A percentile compares a stretch with the other conserved stretches of the same genome.
Conservation (phyloP, 805 yeast genomes). For the Candida corydali region DNA sequence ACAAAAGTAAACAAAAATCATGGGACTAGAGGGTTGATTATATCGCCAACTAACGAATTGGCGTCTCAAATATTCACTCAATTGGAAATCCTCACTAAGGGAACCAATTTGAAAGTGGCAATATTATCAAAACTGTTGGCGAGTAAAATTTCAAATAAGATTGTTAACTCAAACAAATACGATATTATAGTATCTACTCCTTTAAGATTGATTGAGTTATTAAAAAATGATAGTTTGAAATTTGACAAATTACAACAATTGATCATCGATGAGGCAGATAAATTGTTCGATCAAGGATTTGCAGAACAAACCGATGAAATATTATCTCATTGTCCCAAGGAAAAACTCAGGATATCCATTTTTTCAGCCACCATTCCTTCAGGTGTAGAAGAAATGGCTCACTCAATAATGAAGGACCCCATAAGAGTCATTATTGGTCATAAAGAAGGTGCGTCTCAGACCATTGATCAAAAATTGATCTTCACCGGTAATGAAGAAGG, state of each 20-base stretch:
- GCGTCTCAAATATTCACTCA: slow-evolving; percentile 81
- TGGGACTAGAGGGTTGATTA: slow-evolving; percentile 70
- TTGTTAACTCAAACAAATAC: slow-evolving; percentile 56
- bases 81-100: slow-evolving; percentile 53
- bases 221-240: slow-evolving; percentile 57
- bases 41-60: slow-evolving; percentile 93
- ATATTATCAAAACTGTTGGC: slow-evolving; percentile 70
- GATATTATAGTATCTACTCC: slow-evolving; percentile 89
- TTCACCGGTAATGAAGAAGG: slow-evolving; percentile 95
- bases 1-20: slow-evolving; percentile 24
- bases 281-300: slow-evolving; percentile 80
- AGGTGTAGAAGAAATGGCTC: slow-evolving; percentile 83
- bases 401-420: slow-evolving; percentile 79
- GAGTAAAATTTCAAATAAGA: slow-evolving; percentile 59
- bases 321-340: slow-evolving; percentile 52
- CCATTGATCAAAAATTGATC: slow-evolving; percentile 76
- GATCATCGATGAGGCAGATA: slow-evolving; percentile 94
- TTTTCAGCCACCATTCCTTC: slow-evolving; percentile 96
- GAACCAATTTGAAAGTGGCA: slow-evolving; percentile 55
- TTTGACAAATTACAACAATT: slow-evolving; percentile 67
- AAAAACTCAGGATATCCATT: slow-evolving; percentile 63
- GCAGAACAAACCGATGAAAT: slow-evolving; percentile 89
- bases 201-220: slow-evolving; percentile 74
- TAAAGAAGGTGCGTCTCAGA: slow-evolving; percentile 85
- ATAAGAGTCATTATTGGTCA: slow-evolving; percentile 86